Percentiles rank a stretch among this genome's conserved stretches.
phyloP scores from a whole-genome alignment of 2,329 filamentous ascomycete species.

The Talaromyces atroroseus region DNA sequence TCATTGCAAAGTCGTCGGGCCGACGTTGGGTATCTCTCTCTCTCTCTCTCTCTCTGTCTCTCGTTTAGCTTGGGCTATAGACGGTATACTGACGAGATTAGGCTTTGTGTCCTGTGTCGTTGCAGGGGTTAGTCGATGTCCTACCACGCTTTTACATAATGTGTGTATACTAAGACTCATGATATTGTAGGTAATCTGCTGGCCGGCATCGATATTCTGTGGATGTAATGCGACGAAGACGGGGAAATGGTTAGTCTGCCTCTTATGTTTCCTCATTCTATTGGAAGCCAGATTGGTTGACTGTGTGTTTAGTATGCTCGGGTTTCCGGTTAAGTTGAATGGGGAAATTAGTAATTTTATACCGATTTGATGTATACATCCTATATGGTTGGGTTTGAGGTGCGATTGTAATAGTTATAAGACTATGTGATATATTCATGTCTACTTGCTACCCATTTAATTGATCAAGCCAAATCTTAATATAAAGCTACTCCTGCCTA shows the following conservation, averaged over 20 bases:
- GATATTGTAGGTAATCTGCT: slow-evolving; percentile 26
- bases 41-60: background rate
- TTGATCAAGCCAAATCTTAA: background rate
- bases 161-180: background rate
- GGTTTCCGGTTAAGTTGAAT: slow-evolving; percentile 48
- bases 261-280: background rate
- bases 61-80: background rate
- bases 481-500: background rate
- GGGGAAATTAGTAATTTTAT: slow-evolving; percentile 48
- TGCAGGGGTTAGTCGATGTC: slow-evolving; percentile 4
- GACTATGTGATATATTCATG: too few relatives aligned
- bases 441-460: too few relatives aligned
- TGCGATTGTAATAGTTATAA: background rate
- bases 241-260: slow-evolving; percentile 46
- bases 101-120: slow-evolving; percentile 11
- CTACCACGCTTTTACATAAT: background rate
- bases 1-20: slow-evolving; percentile 53
- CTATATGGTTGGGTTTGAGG: background rate
- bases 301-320: slow-evolving; percentile 41
- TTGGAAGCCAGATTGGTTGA: background rate
- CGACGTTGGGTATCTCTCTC: slow-evolving; percentile 44
- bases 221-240: slow-evolving; percentile 52
- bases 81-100: background rate
- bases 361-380: slow-evolving; percentile 31
- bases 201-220: slow-evolving; percentile 52